Evolutionary conservation across 2,329 filamentous ascomycete genomes (phyloP), one percentile per base, ranked within the genome.

Genomic region (Onygena corvina): DNA sequence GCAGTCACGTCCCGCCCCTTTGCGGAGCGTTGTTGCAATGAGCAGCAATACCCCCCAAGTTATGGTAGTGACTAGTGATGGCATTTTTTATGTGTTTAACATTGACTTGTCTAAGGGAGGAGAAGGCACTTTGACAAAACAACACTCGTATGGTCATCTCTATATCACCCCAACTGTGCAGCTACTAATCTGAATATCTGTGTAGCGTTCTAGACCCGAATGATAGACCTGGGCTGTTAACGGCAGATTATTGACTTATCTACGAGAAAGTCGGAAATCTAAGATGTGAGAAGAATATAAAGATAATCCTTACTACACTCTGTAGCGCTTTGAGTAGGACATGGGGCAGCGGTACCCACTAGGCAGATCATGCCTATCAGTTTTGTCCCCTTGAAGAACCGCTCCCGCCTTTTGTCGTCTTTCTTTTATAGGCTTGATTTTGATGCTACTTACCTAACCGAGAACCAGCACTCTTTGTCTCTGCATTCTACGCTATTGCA

Each of bases 61-160:
- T 45, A 96, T 98, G 89, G 86, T 96, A 0, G 89, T 95, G 11
- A 98, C 92, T 0, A 95, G 84, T 58, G 92, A 98, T 63, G 92
- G 92, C 7, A 83, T 83, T 20, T 96, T 95, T 61, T 94, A 92
- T 59, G 84, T 96, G 25, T 98, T 90, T 67, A 90, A 86, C 56
- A 88, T 98, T 49, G 89, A 98, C 64, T 79, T 98, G 72, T 89
- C 94, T 58, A 85, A 86, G 53, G 92, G 92, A 14, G 92, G 92
- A 20, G 92, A 98, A 68, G 92, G 92, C 0, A 86, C 84, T 45
- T 68, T 98, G 58, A 81, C 89, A 47, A 93, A 93, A 65, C 86
- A 94, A 63, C 94, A 88, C 64, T 93, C 87, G 87, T 94, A 72
- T 75, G 88, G 76, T n/a, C 50, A 21, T 23, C 47, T 49, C 23